A percentile compares a stretch with the other conserved stretches of the same genome.
Evolutionary conservation across 768 basidiomycete genomes (phyloP).

Genomic region (Calocybe cyanea): DNA sequence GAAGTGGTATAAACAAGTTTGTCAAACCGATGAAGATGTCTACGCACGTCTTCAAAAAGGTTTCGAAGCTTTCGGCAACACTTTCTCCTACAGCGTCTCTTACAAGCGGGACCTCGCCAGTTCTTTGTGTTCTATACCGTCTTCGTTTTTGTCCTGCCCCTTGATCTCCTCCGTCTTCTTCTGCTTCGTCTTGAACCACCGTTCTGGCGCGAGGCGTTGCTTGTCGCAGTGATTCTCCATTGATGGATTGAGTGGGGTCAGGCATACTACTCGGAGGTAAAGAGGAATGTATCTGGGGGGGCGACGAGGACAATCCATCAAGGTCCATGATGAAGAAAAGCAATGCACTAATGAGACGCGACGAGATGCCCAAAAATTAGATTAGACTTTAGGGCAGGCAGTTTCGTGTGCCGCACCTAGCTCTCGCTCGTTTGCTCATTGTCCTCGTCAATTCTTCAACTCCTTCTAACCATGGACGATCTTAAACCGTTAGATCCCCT

Average conservation of each 20-base stretch:
- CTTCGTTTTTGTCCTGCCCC: slow-evolving; percentile 34
- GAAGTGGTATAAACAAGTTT: neutral
- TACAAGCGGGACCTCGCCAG: slow-evolving; percentile 78
- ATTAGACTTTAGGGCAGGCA: slow-evolving; percentile 33
- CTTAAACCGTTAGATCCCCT: slow-evolving; percentile 64
- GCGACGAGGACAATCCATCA: slow-evolving; percentile 52
- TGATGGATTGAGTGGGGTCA: slow-evolving; percentile 30
- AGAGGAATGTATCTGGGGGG: slow-evolving; percentile 48
- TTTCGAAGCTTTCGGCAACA: slow-evolving; percentile 87
- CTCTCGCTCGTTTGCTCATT: slow-evolving; percentile 9
- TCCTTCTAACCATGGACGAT: slow-evolving; percentile 34
- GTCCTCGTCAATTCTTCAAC: slow-evolving; percentile 6
- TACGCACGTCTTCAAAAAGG: slow-evolving; percentile 85
- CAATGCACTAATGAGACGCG: slow-evolving; percentile 26
- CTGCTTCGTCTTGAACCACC: slow-evolving; percentile 50
- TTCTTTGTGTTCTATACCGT: slow-evolving; percentile 46
- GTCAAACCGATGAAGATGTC: slow-evolving; percentile 2
- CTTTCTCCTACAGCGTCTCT: slow-evolving; percentile 95
- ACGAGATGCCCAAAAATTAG: slow-evolving; percentile 26
- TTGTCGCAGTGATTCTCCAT: slow-evolving; percentile 26
- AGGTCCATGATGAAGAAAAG: slow-evolving; percentile 42
- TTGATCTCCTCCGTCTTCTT: slow-evolving; percentile 35
- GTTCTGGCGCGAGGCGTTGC: slow-evolving; percentile 29
- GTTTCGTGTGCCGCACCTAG: slow-evolving; percentile 31
- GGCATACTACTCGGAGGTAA: slow-evolving; percentile 47